These are phyloP conservation scores for Hanseniaspora valbyensis DNA, from an alignment of 805 yeast genomes.

Conservation along the genomic window DNA sequence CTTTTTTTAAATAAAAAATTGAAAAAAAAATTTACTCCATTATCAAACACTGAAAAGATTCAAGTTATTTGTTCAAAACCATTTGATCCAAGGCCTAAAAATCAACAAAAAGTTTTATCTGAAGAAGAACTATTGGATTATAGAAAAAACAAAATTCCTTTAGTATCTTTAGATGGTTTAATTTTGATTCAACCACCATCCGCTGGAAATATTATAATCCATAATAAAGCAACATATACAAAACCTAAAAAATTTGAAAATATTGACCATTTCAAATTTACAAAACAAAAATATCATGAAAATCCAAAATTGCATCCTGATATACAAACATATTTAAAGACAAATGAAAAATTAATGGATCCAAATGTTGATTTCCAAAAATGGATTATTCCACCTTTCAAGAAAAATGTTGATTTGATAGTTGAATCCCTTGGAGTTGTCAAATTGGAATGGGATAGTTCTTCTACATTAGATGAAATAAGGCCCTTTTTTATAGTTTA, in stretches of 20 bases:
- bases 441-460: neutral
- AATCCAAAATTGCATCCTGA: neutral
- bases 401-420: neutral
- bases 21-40: neutral
- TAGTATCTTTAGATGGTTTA: conserved; percentile 1
- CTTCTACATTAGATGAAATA: neutral
- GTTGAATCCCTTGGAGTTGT: conserved; percentile 1
- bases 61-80: neutral
- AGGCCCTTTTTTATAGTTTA: neutral
- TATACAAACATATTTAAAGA: neutral
- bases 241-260: neutral
- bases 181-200: neutral
- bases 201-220: neutral
- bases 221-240: neutral
- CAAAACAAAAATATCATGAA: neutral
- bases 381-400: conserved; percentile 2
- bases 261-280: neutral
- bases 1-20: neutral
- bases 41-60: neutral
- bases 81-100: neutral
- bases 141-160: neutral
- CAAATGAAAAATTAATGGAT: neutral
- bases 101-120: neutral
- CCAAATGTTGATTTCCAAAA: neutral
- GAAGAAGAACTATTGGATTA: neutral